Evolutionary conservation across 2,329 filamentous ascomycete species (phyloP).

Genomic region (Aspergillus sojae): DNA sequence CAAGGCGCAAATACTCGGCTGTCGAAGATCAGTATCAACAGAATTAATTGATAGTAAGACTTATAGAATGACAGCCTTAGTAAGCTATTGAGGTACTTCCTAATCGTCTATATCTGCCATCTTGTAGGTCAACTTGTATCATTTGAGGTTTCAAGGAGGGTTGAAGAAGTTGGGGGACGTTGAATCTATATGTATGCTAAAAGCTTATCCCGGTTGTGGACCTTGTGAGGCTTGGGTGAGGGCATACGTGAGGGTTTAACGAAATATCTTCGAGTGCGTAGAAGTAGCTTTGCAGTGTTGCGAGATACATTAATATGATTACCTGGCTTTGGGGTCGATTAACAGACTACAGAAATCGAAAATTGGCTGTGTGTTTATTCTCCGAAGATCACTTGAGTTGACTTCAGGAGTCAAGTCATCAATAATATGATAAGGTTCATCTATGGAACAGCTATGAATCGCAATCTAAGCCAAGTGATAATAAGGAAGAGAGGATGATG

Average conservation of each 20-base stretch:
- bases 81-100: too few relatives aligned
- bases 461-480: not conserved
- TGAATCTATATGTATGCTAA: too few relatives aligned
- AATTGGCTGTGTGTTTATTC: not conserved
- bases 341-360: not conserved
- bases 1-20: not conserved
- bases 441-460: not conserved
- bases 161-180: too few relatives aligned
- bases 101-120: too few relatives aligned
- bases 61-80: not conserved
- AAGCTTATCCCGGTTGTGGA: not conserved
- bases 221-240: not conserved
- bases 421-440: not conserved
- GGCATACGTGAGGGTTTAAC: not conserved
- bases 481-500: not conserved
- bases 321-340: not conserved
- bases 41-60: not conserved
- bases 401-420: not conserved
- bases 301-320: not conserved
- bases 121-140: too few relatives aligned
- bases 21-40: not conserved
- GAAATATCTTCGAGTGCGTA: not conserved
- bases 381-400: not conserved
- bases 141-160: too few relatives aligned
- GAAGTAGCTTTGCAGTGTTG: not conserved